Percentiles rank a stretch among this genome's conserved stretches.
Conservation (phyloP, 495 filamentous ascomycete genomes). For the Aspergillus saccharolyticus region DNA sequence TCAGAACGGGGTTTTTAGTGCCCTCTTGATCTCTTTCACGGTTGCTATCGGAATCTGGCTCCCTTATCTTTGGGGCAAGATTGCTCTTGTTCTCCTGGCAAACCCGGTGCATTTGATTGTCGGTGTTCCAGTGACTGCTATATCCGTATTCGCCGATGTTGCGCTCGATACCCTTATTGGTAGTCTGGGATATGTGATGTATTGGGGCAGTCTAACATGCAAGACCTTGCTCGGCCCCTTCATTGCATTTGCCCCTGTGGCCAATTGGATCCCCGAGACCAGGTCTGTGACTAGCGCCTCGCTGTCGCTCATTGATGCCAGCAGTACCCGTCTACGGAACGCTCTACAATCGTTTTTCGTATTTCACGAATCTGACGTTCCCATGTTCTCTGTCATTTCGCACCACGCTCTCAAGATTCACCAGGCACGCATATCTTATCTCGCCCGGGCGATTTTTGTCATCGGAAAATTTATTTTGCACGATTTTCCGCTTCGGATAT, state of each 20-base stretch:
- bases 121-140: conserved; percentile 62
- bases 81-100: conserved; percentile 71
- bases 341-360: conserved; percentile 40
- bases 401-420: conserved; percentile 52
- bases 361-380: conserved; percentile 52
- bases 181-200: conserved; percentile 51
- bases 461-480: conserved; percentile 31
- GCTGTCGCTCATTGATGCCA: conserved; percentile 44
- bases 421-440: conserved; percentile 33
- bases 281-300: conserved; percentile 42
- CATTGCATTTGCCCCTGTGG: conserved; percentile 34
- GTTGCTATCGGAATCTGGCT: conserved; percentile 81
- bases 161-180: conserved; percentile 57
- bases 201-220: conserved; percentile 43
- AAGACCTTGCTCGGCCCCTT: conserved; percentile 44
- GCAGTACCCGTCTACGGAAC: conserved; percentile 38
- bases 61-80: conserved; percentile 84
- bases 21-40: conserved; percentile 80
- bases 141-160: conserved; percentile 68
- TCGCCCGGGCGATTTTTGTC: conserved; percentile 19
- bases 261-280: conserved; percentile 35
- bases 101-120: conserved; percentile 67
- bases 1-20: conserved; percentile 92
- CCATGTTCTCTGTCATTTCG: conserved; percentile 56
- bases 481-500: conserved; percentile 35